phyloP scores from a whole-genome alignment of 2,329 filamentous ascomycete genomes.

The Hysterium pulicare region DNA sequence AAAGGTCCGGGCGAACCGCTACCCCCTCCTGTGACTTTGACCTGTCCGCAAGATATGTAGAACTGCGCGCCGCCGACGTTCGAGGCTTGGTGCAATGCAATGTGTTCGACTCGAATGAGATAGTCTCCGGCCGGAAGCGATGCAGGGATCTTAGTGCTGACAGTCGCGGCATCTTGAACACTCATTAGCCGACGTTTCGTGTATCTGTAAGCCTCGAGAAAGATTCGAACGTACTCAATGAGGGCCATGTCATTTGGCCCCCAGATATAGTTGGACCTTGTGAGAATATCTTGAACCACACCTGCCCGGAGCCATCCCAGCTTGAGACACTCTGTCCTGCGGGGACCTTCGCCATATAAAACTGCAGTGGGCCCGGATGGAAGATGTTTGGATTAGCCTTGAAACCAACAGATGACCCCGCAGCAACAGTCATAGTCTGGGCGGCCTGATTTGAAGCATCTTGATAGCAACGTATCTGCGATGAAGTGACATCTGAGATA shows the following conservation, averaged over 20 bases:
- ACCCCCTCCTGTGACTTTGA: constrained; percentile 37
- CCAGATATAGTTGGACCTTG: constrained; percentile 7
- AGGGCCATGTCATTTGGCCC: constrained; percentile 5
- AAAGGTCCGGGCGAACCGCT: constrained; percentile 30
- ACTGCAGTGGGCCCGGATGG: constrained; percentile 35
- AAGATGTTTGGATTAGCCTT: constrained; percentile 28
- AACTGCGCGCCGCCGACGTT: constrained; percentile 39
- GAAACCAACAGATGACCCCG: constrained; percentile 31
- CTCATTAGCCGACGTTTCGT: neutral
- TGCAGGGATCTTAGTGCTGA: neutral
- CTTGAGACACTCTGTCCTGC: constrained; percentile 1
- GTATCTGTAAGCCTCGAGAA: neutral
- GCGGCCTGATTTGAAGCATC: constrained; percentile 14
- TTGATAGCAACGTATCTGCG: constrained; percentile 32
- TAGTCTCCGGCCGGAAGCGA: constrained; percentile 40
- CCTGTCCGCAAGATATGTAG: constrained; percentile 45
- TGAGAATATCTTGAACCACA: constrained; percentile 15
- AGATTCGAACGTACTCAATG: constrained; percentile 2
- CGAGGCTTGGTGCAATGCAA: constrained; percentile 43
- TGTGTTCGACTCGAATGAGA: constrained; percentile 44
- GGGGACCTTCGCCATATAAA: constrained; percentile 37
- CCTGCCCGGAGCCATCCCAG: constrained; percentile 10
- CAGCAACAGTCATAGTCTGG: constrained; percentile 21
- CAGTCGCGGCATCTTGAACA: neutral
- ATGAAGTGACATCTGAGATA: constrained; percentile 26